These are phyloP conservation scores for Fusarium subtropicale DNA, from an alignment of 2,329 filamentous ascomycete species.

Conservation along the genomic window DNA sequence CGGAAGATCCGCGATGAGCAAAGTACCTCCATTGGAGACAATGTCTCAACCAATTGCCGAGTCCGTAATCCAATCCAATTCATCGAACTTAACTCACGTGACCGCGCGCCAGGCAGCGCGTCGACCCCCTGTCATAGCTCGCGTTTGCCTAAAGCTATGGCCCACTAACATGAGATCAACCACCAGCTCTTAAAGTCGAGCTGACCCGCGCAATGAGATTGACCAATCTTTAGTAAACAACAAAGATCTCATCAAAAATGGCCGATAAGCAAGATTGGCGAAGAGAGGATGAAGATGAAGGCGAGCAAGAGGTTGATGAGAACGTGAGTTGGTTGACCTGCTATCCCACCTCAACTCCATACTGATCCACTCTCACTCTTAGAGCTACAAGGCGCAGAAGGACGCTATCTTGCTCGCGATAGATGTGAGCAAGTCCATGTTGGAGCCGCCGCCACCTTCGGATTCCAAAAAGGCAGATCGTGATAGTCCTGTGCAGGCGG, in stretches of 20 bases:
- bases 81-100: constrained; percentile 44
- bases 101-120: constrained; percentile 46
- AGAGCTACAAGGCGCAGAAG: constrained; percentile 92
- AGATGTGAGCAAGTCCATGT: constrained; percentile 89
- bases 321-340: constrained; percentile 57
- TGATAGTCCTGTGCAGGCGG: constrained; percentile 83
- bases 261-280: constrained; percentile 58
- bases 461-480: constrained; percentile 80
- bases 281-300: constrained; percentile 73
- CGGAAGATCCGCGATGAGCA: not conserved
- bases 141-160: constrained; percentile 51
- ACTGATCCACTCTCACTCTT: constrained; percentile 31
- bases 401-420: constrained; percentile 99
- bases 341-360: constrained; percentile 8
- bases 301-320: constrained; percentile 69
- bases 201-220: constrained; percentile 35
- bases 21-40: constrained; percentile 32
- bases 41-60: constrained; percentile 44
- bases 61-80: constrained; percentile 33
- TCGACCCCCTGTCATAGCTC: constrained; percentile 41
- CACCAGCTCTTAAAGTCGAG: constrained; percentile 42
- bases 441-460: constrained; percentile 71
- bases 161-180: constrained; percentile 41
- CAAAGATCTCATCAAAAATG: constrained; percentile 45
- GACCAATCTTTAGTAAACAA: constrained; percentile 19